Conservation (phyloP, 2,329 filamentous ascomycete genomes). For the Scleromitrula shiraiana region DNA sequence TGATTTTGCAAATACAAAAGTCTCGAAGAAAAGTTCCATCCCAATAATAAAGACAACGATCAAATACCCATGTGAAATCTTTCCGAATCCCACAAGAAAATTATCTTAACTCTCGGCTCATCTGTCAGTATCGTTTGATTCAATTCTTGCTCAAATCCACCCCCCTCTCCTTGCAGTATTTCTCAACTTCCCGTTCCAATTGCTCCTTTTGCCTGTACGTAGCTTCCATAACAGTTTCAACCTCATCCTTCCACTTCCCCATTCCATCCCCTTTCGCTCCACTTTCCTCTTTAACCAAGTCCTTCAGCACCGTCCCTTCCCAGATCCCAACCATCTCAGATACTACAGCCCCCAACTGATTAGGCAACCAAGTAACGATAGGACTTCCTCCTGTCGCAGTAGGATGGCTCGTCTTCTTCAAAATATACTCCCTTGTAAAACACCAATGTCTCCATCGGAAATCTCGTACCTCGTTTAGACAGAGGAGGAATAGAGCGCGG, state of each 20-base stretch:
- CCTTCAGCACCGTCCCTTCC: too few relatives aligned
- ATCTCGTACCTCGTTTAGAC: conserved; percentile 68
- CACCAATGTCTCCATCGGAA: conserved; percentile 83
- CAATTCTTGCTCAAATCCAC: neutral
- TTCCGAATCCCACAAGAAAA: too few relatives aligned
- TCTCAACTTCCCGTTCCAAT: conserved; percentile 64
- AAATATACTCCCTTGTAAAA: conserved; percentile 76
- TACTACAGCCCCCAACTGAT: conserved; percentile 70
- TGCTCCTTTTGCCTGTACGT: conserved; percentile 56
- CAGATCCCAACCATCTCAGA: conserved; percentile 57
- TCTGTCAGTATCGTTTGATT: neutral
- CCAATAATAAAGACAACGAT: too few relatives aligned
- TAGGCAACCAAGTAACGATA: conserved; percentile 78
- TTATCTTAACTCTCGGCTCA: too few relatives aligned
- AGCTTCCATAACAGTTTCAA: conserved; percentile 63
- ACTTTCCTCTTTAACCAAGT: too few relatives aligned
- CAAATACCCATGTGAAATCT: too few relatives aligned
- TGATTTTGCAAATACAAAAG: too few relatives aligned
- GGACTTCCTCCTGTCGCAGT: conserved; percentile 75
- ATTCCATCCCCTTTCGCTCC: conserved; percentile 20
- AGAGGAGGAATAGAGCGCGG: conserved; percentile 54
- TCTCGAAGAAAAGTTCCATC: too few relatives aligned
- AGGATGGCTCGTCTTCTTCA: conserved; percentile 68
- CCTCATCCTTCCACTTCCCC: conserved; percentile 40
- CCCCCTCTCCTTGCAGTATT: conserved; percentile 59